A percentile compares a stretch with the other conserved stretches of the same genome.
phyloP scores from a whole-genome alignment of 1,139 yeast species.

The Hyphopichia fennica region DNA sequence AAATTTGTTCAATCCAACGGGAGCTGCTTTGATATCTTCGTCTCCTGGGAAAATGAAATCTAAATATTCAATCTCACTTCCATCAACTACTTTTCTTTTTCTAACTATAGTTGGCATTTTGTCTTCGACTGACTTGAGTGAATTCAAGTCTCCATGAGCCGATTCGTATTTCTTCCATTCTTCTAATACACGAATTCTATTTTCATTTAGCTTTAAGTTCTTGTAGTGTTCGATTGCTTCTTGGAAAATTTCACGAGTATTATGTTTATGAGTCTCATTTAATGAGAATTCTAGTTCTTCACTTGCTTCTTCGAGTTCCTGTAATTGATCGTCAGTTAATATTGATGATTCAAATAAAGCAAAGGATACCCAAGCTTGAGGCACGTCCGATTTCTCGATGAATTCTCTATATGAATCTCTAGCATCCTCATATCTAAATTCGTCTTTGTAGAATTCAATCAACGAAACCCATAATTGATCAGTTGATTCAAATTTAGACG shows the following conservation, averaged over 20 bases:
- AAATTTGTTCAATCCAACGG: slow-evolving; percentile 46
- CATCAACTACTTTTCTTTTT: slow-evolving; percentile 43
- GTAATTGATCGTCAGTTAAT: slow-evolving; percentile 56
- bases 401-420: slow-evolving; percentile 51
- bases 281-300: slow-evolving; percentile 50
- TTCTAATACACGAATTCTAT: slow-evolving; percentile 56
- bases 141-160: slow-evolving; percentile 53
- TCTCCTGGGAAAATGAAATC: slow-evolving; percentile 75
- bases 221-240: slow-evolving; percentile 52
- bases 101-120: slow-evolving; percentile 62
- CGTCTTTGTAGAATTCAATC: slow-evolving; percentile 62
- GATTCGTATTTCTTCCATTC: slow-evolving; percentile 69
- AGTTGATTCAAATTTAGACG: slow-evolving; percentile 14
- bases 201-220: slow-evolving; percentile 32
- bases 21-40: slow-evolving; percentile 22
- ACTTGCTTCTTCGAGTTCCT: slow-evolving; percentile 35
- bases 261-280: slow-evolving; percentile 49
- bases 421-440: slow-evolving; percentile 55
- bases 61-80: slow-evolving; percentile 52
- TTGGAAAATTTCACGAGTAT: slow-evolving; percentile 57
- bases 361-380: slow-evolving; percentile 61
- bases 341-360: slow-evolving; percentile 74
- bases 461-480: slow-evolving; percentile 45
- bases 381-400: slow-evolving; percentile 30
- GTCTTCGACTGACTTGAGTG: slow-evolving; percentile 33